A percentile compares a stretch with the other conserved stretches of the same genome.
Evolutionary conservation across 345 rosid species (phyloP).

Genomic region (Salix suchowensis): DNA sequence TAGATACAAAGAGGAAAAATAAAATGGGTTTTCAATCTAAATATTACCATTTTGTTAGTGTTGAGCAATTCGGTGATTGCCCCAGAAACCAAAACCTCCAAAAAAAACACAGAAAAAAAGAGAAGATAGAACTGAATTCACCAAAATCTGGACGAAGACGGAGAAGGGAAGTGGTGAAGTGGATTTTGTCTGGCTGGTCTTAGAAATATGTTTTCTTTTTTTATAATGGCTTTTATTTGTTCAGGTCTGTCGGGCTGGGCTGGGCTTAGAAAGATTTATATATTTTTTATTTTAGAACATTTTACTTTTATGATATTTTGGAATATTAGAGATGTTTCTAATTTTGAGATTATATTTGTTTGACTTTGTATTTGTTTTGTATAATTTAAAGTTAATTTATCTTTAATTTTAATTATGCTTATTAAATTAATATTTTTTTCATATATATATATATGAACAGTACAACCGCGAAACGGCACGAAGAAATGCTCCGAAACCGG

Average conservation of each 20-base stretch:
- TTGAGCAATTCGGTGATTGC: background rate
- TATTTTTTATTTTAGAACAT: too few relatives aligned
- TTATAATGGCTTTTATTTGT: background rate
- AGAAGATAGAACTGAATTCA: background rate
- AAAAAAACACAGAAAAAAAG: background rate
- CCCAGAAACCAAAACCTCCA: background rate
- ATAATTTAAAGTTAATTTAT: too few relatives aligned
- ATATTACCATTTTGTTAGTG: background rate
- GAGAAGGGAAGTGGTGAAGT: background rate
- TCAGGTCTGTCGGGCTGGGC: background rate
- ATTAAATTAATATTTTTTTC: too few relatives aligned
- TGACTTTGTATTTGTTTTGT: too few relatives aligned
- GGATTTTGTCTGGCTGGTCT: background rate
- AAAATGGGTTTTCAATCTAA: background rate
- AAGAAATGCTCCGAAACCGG: too few relatives aligned
- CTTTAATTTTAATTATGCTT: too few relatives aligned
- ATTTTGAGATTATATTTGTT: too few relatives aligned
- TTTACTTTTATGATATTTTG: too few relatives aligned
- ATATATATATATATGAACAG: too few relatives aligned
- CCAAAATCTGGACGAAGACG: background rate
- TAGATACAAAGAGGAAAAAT: background rate
- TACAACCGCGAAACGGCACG: too few relatives aligned
- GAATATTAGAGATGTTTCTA: too few relatives aligned
- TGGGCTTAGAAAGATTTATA: too few relatives aligned
- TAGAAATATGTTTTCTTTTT: background rate